Percentiles rank a stretch among this genome's conserved stretches.
Conservation (phyloP, 1,139 yeast species). For the Sugiyamaella pinicola region DNA sequence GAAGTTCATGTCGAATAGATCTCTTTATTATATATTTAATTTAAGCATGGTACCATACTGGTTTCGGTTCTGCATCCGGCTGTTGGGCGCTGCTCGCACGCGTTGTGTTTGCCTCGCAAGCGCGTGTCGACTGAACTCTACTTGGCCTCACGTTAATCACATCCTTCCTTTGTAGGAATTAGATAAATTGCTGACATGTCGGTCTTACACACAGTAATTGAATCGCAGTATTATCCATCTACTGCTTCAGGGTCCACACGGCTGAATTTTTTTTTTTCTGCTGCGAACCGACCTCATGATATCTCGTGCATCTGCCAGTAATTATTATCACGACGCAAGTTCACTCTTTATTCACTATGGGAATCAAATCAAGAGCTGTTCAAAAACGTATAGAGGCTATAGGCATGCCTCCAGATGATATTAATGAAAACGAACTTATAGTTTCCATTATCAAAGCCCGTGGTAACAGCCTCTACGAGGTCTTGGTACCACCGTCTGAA, state of each 20-base stretch:
- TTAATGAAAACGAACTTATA: constrained; percentile 38
- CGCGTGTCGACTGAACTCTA: too few species aligned
- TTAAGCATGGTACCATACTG: constrained; percentile 10
- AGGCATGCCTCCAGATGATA: constrained; percentile 39
- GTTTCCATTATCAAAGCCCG: constrained; percentile 39
- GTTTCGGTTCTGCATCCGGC: too few species aligned
- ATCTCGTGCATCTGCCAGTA: too few species aligned
- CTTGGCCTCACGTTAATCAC: too few species aligned
- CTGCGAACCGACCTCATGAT: too few species aligned
- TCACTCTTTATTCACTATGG: constrained; percentile 24
- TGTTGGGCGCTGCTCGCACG: too few species aligned
- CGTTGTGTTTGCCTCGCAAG: too few species aligned
- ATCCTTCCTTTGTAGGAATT: too few species aligned
- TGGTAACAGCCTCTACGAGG: constrained; percentile 42
- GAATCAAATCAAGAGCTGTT: constrained; percentile 31
- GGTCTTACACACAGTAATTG: too few species aligned
- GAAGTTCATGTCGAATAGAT: constrained; percentile 14
- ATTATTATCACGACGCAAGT: too few species aligned
- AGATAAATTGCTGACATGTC: too few species aligned
- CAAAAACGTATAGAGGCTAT: constrained; percentile 33
- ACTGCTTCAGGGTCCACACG: constrained; percentile 12
- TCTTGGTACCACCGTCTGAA: constrained; percentile 35
- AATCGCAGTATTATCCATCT: too few species aligned
- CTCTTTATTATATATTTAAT: constrained; percentile 7
- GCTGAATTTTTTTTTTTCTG: constrained; percentile 5